These are phyloP conservation scores for Candida takata DNA, from an alignment of 805 yeast genomes.

Conservation along the genomic window DNA sequence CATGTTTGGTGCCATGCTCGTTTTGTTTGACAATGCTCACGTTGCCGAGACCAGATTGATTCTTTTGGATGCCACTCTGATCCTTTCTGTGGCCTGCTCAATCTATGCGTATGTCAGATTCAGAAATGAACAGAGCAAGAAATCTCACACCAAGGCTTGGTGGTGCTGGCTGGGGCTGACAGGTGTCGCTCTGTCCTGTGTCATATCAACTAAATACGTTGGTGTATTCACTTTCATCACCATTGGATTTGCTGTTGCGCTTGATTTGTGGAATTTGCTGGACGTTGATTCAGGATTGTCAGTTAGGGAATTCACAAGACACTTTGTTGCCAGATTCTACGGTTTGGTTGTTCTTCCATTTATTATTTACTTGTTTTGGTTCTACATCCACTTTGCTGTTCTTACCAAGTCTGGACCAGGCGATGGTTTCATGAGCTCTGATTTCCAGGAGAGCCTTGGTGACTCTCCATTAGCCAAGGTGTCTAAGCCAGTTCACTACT, in stretches of 20 bases:
- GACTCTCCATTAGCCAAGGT: conserved; percentile 73
- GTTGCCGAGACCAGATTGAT: conserved; percentile 86
- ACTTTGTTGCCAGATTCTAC: conserved; percentile 66
- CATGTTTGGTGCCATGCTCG: conserved; percentile 65
- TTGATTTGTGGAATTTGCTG: conserved; percentile 83
- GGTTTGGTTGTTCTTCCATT: conserved; percentile 76
- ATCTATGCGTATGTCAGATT: conserved; percentile 75
- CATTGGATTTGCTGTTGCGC: conserved; percentile 77
- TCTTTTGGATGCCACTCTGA: conserved; percentile 83
- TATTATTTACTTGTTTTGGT: conserved; percentile 78
- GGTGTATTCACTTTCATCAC: conserved; percentile 89
- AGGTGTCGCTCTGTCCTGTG: conserved; percentile 83
- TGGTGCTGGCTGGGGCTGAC: conserved; percentile 81
- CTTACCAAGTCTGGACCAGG: conserved; percentile 91
- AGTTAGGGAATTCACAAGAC: conserved; percentile 49
- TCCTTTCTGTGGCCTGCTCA: conserved; percentile 75
- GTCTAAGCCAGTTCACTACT: conserved; percentile 65
- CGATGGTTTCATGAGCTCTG: conserved; percentile 89
- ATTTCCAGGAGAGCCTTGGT: conserved; percentile 85
- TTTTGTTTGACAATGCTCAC: conserved; percentile 85
- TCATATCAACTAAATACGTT: conserved; percentile 92
- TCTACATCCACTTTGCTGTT: conserved; percentile 81
- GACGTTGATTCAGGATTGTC: conserved; percentile 65
- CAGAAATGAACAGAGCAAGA: conserved; percentile 53
- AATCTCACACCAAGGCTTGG: conserved; percentile 70